Percentiles rank a stretch among this genome's conserved stretches.
These are phyloP conservation scores for Thielaviopsis euricoi DNA, from an alignment of 2,329 filamentous ascomycete species.

Conservation along the genomic window DNA sequence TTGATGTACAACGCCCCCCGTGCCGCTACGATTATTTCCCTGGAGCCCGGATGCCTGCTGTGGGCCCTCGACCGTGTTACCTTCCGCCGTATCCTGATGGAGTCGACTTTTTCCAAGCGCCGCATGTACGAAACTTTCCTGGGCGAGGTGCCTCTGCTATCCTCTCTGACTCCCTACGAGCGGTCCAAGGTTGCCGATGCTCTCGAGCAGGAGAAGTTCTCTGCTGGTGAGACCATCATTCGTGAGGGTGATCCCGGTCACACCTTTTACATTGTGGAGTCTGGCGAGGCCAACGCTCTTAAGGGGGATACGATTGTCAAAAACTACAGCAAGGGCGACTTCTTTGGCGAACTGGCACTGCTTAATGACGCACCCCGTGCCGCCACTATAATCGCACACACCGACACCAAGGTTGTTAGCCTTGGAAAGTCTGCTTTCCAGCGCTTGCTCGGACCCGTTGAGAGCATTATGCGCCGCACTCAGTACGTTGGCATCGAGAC, in stretches of 20 bases:
- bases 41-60: slow-evolving; percentile 60
- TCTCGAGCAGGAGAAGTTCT: slow-evolving; percentile 76
- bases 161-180: slow-evolving; percentile 76
- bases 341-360: slow-evolving; percentile 89
- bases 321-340: slow-evolving; percentile 79
- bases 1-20: slow-evolving; percentile 98
- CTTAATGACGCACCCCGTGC: slow-evolving; percentile 87
- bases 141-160: slow-evolving; percentile 77
- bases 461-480: slow-evolving; percentile 81
- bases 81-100: slow-evolving; percentile 96
- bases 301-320: slow-evolving; percentile 65
- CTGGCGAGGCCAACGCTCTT: slow-evolving; percentile 71
- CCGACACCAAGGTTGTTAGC: slow-evolving; percentile 82
- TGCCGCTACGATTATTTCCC: slow-evolving; percentile 81
- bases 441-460: slow-evolving; percentile 77
- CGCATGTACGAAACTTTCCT: slow-evolving; percentile 96
- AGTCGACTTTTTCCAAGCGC: slow-evolving; percentile 86
- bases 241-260: slow-evolving; percentile 79
- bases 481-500: slow-evolving; percentile 43
- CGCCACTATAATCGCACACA: slow-evolving; percentile 68
- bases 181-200: slow-evolving; percentile 95
- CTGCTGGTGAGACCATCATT: slow-evolving; percentile 69
- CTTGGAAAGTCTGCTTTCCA: slow-evolving; percentile 92
- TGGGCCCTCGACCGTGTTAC: slow-evolving; percentile 94
- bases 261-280: slow-evolving; percentile 81